Evolutionary conservation across 116 monocot species (phyloP).

Genomic region (Trichopus zeylanicus): DNA sequence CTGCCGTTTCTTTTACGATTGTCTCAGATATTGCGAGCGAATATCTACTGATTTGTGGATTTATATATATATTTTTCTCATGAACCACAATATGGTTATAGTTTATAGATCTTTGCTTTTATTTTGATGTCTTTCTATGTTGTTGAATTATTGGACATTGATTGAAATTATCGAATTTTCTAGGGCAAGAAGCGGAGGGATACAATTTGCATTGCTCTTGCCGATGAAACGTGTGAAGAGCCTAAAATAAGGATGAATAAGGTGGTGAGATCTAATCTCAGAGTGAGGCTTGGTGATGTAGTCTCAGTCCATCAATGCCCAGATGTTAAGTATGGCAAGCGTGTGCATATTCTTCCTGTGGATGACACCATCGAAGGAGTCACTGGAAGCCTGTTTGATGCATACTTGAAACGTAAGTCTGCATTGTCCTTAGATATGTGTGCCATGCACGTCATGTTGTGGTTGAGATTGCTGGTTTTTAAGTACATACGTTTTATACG

Average conservation of each 20-base stretch:
- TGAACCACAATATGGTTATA: too few species aligned
- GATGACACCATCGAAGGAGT: slow-evolving; percentile 83
- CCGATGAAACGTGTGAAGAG: slow-evolving; percentile 61
- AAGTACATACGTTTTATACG: too few species aligned
- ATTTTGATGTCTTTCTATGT: too few species aligned
- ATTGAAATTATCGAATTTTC: too few species aligned
- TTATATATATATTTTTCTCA: too few species aligned
- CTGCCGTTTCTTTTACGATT: too few species aligned
- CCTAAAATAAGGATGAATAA: slow-evolving; percentile 72
- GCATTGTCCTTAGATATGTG: not conserved
- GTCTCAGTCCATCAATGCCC: slow-evolving; percentile 78
- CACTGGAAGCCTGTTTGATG: slow-evolving; percentile 70
- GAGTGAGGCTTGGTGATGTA: slow-evolving; percentile 76
- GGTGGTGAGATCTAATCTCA: slow-evolving; percentile 63
- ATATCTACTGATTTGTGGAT: too few species aligned
- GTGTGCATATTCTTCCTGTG: slow-evolving; percentile 69
- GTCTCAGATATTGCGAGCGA: too few species aligned
- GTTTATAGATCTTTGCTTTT: too few species aligned
- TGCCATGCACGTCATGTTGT: not conserved
- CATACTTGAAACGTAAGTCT: slow-evolving; percentile 70
- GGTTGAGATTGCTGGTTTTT: too few species aligned
- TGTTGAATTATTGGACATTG: not conserved
- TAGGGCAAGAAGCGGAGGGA: slow-evolving; percentile 72
- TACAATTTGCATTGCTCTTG: slow-evolving; percentile 72
- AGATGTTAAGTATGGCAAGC: slow-evolving; percentile 76